Conservation (phyloP, 257 asterid genomes). For the Nicotiana noctiflora region DNA sequence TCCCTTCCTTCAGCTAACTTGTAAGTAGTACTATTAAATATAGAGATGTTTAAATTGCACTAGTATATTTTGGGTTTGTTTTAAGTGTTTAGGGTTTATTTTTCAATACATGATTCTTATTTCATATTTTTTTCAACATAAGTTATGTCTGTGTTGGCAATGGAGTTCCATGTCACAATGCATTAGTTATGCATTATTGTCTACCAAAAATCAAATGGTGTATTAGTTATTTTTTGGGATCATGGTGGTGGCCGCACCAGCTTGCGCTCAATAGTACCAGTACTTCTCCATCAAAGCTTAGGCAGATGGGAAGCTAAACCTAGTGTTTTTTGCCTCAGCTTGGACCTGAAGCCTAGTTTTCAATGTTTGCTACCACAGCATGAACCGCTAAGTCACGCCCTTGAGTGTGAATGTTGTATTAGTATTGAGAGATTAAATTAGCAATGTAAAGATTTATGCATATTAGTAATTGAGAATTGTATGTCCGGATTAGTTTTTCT, state of each 20-base stretch:
- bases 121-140: neutral
- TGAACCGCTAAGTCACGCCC: too few relatives aligned
- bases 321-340: too few relatives aligned
- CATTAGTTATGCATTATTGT: neutral
- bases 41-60: neutral
- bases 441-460: neutral
- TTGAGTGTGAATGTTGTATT: neutral
- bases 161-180: neutral
- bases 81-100: neutral
- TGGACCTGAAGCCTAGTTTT: too few relatives aligned
- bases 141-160: neutral
- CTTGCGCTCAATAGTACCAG: too few relatives aligned
- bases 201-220: neutral
- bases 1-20: conserved; percentile 89
- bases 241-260: too few relatives aligned
- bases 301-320: too few relatives aligned
- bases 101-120: neutral
- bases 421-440: neutral
- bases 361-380: too few relatives aligned
- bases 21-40: conserved; percentile 26
- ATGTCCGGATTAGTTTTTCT: neutral
- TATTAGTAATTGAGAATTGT: neutral
- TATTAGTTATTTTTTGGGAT: too few relatives aligned
- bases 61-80: neutral
- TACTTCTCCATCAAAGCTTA: too few relatives aligned